phyloP scores from a whole-genome alignment of 2,329 filamentous ascomycete species.

The Aureobasidium sp. region DNA sequence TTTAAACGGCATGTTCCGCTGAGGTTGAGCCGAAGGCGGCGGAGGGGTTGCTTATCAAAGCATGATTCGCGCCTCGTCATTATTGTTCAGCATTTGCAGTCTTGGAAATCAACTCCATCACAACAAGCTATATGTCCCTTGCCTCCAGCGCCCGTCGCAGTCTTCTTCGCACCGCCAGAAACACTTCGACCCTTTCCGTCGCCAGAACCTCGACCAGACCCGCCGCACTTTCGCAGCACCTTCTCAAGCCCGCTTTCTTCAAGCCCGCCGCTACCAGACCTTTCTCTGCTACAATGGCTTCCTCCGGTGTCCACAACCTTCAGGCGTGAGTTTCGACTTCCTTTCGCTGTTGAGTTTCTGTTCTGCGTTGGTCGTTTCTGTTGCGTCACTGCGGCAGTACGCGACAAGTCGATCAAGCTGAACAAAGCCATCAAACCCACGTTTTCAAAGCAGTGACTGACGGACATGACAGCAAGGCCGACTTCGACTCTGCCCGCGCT shows the following conservation, averaged over 20 bases:
- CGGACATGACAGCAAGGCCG: constrained; percentile 43
- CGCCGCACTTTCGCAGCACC: constrained; percentile 14
- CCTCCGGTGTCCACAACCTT: constrained; percentile 46
- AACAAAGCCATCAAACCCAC: background rate
- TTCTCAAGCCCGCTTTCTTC: constrained; percentile 19
- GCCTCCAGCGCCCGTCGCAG: constrained; percentile 11
- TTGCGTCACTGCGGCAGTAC: background rate
- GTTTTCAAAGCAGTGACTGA: background rate
- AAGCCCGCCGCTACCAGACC: constrained; percentile 22
- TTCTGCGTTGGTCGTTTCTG: background rate
- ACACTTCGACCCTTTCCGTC: constrained; percentile 15
- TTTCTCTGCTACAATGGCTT: constrained; percentile 41
- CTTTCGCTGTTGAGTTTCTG: background rate
- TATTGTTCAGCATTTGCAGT: background rate
- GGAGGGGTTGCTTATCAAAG: constrained; percentile 9
- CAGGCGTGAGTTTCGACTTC: constrained; percentile 31
- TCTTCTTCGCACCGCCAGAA: constrained; percentile 18
- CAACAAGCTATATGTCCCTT: constrained; percentile 8
- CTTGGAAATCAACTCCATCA: too few species aligned
- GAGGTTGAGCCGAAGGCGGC: background rate
- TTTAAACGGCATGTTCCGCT: background rate
- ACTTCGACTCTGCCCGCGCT: constrained; percentile 51
- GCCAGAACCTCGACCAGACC: constrained; percentile 11
- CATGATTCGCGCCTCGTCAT: background rate
- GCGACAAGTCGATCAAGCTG: background rate